Percentiles rank a stretch among this genome's conserved stretches.
phyloP scores from a whole-genome alignment of 257 asterid genomes.

The Phtheirospermum japonicum region DNA sequence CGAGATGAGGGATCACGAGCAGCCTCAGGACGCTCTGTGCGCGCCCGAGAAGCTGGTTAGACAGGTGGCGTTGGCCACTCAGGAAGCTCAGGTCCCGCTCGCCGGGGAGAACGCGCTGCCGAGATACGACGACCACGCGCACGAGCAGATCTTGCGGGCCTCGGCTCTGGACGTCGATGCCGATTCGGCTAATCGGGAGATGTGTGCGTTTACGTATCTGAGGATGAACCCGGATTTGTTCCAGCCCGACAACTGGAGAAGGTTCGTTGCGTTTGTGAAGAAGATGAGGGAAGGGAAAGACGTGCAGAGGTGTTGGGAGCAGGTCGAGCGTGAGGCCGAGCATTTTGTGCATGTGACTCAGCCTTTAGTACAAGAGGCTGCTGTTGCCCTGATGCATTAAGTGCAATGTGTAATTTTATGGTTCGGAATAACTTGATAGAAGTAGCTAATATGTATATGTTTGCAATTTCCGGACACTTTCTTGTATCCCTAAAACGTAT shows the following conservation, averaged over 20 bases:
- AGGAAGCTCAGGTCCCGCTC: conserved; percentile 67
- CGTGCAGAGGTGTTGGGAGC: conserved; percentile 54
- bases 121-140: conserved; percentile 74
- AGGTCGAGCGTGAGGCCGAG: conserved; percentile 88
- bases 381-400: conserved; percentile 71
- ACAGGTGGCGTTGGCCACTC: conserved; percentile 85
- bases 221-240: conserved; percentile 86
- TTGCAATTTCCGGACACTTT: not conserved
- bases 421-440: not conserved
- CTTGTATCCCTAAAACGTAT: conserved; percentile 1
- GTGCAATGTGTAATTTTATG: not conserved
- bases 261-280: conserved; percentile 83
- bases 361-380: conserved; percentile 92
- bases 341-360: conserved; percentile 77
- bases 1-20: conserved; percentile 95
- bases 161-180: conserved; percentile 49
- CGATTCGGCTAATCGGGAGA: conserved; percentile 40
- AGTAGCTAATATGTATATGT: conserved; percentile 10
- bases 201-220: conserved; percentile 95
- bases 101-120: conserved; percentile 96
- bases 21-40: conserved; percentile 88
- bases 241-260: conserved; percentile 89
- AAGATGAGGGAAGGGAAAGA: conserved; percentile 86
- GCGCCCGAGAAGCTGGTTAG: conserved; percentile 84
- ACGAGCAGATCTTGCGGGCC: conserved; percentile 65